Base-by-base conservation (phyloP, 257 asterid species). In the Vinca minor region DNA sequence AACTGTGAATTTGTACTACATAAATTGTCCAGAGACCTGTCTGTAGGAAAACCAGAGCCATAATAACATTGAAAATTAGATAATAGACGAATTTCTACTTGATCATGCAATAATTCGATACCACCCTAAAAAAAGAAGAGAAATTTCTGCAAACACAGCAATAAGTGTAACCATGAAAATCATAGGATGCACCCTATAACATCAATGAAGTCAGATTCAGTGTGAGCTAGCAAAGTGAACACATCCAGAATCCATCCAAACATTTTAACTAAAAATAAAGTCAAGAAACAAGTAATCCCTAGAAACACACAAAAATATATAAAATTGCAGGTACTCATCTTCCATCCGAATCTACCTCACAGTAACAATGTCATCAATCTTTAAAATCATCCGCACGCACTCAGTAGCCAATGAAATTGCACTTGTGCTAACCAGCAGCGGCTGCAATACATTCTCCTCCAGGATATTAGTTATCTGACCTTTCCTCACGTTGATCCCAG, bases 401-500 rank as follows among this genome's bases (percentile, higher is more conserved):
- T 93, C 97, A 0, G 95, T 78, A 14, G 99, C 95, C 95, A 93
- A 77, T 59, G 81, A 2, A 64, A 93, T 79, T 11, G 97, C 95
- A 71, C 99, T 93, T 44, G 99, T 93, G 85, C 99, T 89, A 79
- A 93, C 99, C 69, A 93, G 78, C 69, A 93, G 79, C 9, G 99
- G 99, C 82, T 93, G 99, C 77, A 93, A 93, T 29, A 93, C 99
- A 69, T 93, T 93, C 80, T 89, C 99, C 81, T 89, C 99, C 89
- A 87, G 75, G 34, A 93, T 93, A 77, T 93, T 89, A 23, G 99
- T 89, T 71, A 93, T 89, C 67, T 93, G 96, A 31, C 99, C 99
- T 80, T 93, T 89, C 96, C 99, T 87, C 75, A 93, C 99, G 65
- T 93, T 93, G 85, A 93, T 93, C 71, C 99, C 99, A 14, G 99